phyloP scores from a whole-genome alignment of 306 rosid species.

The Cucumis hystrix region DNA sequence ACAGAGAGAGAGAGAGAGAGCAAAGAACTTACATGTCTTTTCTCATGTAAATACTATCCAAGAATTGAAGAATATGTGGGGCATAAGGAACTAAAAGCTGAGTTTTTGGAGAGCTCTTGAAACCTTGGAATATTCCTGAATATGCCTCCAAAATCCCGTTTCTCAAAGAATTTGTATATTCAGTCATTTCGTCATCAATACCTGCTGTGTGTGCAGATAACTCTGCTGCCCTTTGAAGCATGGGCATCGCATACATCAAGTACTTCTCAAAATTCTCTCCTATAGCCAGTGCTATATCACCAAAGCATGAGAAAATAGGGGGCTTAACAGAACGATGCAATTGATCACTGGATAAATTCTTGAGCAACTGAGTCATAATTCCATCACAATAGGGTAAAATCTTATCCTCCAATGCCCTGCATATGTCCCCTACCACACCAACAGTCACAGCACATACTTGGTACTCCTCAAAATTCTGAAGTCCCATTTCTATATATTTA shows the following conservation, averaged over 20 bases:
- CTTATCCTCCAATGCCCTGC: constrained; percentile 82
- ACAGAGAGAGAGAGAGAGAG: not conserved
- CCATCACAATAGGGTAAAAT: constrained; percentile 87
- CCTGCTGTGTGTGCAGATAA: constrained; percentile 54
- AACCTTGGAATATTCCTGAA: constrained; percentile 90
- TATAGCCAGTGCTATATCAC: constrained; percentile 81
- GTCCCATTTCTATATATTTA: constrained; percentile 67
- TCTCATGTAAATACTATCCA: constrained; percentile 77
- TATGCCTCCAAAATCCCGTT: constrained; percentile 92
- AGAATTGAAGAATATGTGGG: constrained; percentile 69
- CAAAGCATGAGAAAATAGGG: constrained; percentile 78
- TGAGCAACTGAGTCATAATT: constrained; percentile 77
- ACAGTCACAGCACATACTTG: constrained; percentile 87
- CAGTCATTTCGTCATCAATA: constrained; percentile 71
- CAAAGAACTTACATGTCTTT: constrained; percentile 67
- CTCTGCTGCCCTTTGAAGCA: constrained; percentile 80
- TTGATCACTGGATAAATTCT: constrained; percentile 76
- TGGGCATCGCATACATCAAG: constrained; percentile 82
- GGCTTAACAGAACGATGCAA: constrained; percentile 89
- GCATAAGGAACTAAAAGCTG: constrained; percentile 81
- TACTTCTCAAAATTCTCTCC: constrained; percentile 79
- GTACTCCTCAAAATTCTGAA: constrained; percentile 91
- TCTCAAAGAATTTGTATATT: constrained; percentile 72
- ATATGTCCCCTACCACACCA: constrained; percentile 90
- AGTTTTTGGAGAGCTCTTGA: constrained; percentile 67